These are phyloP conservation scores for Annona squamosa DNA, from an alignment of 164 flowering plant genomes.

Conservation along the genomic window DNA sequence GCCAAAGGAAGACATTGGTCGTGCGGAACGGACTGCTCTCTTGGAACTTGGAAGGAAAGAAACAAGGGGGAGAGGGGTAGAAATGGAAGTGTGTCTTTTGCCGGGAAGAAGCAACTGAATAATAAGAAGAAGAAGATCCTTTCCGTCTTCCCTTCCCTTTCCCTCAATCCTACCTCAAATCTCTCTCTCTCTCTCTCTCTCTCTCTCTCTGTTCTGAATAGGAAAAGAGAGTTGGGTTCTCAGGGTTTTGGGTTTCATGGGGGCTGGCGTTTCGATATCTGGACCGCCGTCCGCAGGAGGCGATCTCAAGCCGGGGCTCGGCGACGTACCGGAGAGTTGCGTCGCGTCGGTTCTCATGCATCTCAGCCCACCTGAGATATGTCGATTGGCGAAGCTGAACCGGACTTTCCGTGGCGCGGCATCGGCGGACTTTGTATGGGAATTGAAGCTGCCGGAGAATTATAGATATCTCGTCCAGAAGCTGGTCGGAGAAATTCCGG, in stretches of 20 bases:
- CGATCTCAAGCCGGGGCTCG: slow-evolving; percentile 31
- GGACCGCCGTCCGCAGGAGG: neutral
- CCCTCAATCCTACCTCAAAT: neutral
- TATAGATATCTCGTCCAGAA: slow-evolving; percentile 34
- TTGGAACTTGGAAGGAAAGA: too few species aligned
- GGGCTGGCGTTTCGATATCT: slow-evolving; percentile 31
- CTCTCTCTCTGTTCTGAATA: neutral
- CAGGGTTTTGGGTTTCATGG: slow-evolving; percentile 25
- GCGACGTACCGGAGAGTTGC: slow-evolving; percentile 84
- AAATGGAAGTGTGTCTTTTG: neutral
- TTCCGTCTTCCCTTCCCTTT: neutral
- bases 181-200: neutral
- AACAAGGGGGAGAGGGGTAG: neutral
- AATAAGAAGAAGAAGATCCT: neutral
- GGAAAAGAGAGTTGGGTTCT: neutral
- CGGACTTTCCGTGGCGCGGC: slow-evolving; percentile 74
- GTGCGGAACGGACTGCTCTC: too few species aligned
- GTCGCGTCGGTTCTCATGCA: slow-evolving; percentile 49
- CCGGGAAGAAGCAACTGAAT: slow-evolving; percentile 5
- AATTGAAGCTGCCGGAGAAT: slow-evolving; percentile 68
- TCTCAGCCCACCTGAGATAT: slow-evolving; percentile 66
- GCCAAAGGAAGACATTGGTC: too few species aligned
- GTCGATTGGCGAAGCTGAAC: slow-evolving; percentile 54
- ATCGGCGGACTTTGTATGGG: slow-evolving; percentile 88
- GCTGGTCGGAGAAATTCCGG: slow-evolving; percentile 27